phyloP scores from a whole-genome alignment of 2,329 filamentous ascomycete genomes.

The Zasmidium cellare region DNA sequence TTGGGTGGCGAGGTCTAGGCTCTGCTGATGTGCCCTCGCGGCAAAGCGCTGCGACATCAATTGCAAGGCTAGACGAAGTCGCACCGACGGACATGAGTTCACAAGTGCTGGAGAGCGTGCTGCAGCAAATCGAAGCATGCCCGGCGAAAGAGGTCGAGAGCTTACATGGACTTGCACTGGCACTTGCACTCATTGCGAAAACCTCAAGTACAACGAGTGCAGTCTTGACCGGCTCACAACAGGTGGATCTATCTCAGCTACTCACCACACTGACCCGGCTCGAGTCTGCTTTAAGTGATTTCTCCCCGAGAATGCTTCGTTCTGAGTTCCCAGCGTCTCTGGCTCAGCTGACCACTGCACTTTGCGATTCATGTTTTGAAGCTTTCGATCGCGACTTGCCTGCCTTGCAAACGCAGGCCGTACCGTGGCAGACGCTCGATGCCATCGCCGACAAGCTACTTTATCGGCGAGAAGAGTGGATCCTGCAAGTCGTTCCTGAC shows the following conservation, averaged over 20 bases:
- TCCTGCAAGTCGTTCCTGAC: slow-evolving; percentile 25
- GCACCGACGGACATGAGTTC: slow-evolving; percentile 14
- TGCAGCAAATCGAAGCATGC: slow-evolving; percentile 49
- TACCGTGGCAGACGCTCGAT: slow-evolving; percentile 12
- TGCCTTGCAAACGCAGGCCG: neutral
- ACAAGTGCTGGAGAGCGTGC: slow-evolving; percentile 45
- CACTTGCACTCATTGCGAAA: slow-evolving; percentile 10
- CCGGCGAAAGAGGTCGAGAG: slow-evolving; percentile 18
- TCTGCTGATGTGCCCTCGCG: slow-evolving; percentile 75
- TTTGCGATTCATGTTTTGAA: slow-evolving; percentile 19
- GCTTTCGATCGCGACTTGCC: neutral
- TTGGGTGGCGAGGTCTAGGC: slow-evolving; percentile 86
- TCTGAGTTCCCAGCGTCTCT: slow-evolving; percentile 32
- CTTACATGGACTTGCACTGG: slow-evolving; percentile 21
- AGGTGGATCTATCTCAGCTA: neutral
- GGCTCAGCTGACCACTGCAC: slow-evolving; percentile 20
- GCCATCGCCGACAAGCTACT: slow-evolving; percentile 28
- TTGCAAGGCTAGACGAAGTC: slow-evolving; percentile 56
- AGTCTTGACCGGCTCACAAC: no score
- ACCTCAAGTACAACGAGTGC: neutral
- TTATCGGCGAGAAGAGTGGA: slow-evolving; percentile 28
- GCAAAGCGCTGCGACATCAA: slow-evolving; percentile 67
- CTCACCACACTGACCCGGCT: neutral
- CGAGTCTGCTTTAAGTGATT: slow-evolving; percentile 16
- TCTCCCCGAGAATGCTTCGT: slow-evolving; percentile 27